phyloP scores from a whole-genome alignment of 2,329 filamentous ascomycete species.

The Arthrinium phaeospermum region DNA sequence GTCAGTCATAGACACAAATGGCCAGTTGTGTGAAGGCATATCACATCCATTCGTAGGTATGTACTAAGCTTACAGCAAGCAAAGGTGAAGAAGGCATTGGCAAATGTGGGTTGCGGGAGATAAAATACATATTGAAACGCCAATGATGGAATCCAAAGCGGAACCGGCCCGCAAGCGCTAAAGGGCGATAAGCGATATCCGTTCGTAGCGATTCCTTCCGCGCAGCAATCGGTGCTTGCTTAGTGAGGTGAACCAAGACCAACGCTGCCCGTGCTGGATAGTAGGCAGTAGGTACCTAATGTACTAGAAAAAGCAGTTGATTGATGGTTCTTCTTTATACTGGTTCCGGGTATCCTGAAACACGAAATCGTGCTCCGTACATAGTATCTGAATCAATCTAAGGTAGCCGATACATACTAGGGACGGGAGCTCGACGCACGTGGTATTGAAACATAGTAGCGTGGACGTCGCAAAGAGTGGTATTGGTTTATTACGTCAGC shows the following conservation, averaged over 20 bases:
- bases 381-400: neutral
- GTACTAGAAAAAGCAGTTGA: neutral
- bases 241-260: neutral
- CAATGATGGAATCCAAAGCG: neutral
- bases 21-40: neutral
- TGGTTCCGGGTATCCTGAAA: too few relatives aligned
- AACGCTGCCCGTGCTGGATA: neutral
- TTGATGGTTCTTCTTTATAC: too few relatives aligned
- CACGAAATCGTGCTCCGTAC: too few relatives aligned
- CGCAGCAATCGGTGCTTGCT: neutral
- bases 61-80: neutral
- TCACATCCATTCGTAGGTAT: neutral
- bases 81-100: neutral
- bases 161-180: conserved; percentile 14
- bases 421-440: neutral
- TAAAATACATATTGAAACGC: neutral
- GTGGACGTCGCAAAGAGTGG: neutral
- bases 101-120: neutral
- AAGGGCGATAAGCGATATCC: conserved; percentile 11
- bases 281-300: neutral
- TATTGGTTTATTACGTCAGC: neutral
- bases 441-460: neutral
- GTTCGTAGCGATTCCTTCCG: neutral
- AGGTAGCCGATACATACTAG: neutral
- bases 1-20: neutral